These are phyloP conservation scores for Epichloe elymi DNA, from an alignment of 2,329 filamentous ascomycete species.

Conservation along the genomic window DNA sequence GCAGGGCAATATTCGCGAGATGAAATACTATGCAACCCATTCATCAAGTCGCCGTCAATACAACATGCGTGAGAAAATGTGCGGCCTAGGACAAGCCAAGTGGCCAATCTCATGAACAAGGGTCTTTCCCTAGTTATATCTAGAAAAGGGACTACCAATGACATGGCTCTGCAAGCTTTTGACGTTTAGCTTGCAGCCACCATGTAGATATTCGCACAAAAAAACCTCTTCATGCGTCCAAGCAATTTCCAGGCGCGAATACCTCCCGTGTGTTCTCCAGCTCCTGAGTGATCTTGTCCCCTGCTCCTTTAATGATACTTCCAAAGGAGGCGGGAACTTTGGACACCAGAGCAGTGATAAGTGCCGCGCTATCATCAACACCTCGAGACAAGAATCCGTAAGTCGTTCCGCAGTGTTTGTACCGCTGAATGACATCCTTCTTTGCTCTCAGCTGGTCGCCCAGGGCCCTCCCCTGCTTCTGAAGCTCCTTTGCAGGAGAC, in stretches of 20 bases:
- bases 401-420: slow-evolving; percentile 4
- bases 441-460: slow-evolving; percentile 2
- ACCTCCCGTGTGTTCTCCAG: background rate
- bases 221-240: background rate
- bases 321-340: background rate
- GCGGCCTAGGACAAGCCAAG: too few species aligned
- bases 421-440: slow-evolving; percentile 1
- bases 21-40: too few species aligned
- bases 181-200: too few species aligned
- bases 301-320: background rate
- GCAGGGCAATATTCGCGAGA: too few species aligned
- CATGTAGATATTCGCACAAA: background rate
- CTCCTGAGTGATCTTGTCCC: background rate
- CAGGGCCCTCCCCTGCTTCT: slow-evolving; percentile 4
- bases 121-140: too few species aligned
- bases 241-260: background rate
- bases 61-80: too few species aligned
- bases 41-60: too few species aligned
- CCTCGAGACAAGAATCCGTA: background rate
- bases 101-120: too few species aligned
- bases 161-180: too few species aligned
- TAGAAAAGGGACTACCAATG: too few species aligned
- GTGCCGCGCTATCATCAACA: background rate
- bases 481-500: slow-evolving; percentile 4
- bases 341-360: background rate